Conservation (phyloP, 345 rosid species). For the Carallia pectinifolia region DNA sequence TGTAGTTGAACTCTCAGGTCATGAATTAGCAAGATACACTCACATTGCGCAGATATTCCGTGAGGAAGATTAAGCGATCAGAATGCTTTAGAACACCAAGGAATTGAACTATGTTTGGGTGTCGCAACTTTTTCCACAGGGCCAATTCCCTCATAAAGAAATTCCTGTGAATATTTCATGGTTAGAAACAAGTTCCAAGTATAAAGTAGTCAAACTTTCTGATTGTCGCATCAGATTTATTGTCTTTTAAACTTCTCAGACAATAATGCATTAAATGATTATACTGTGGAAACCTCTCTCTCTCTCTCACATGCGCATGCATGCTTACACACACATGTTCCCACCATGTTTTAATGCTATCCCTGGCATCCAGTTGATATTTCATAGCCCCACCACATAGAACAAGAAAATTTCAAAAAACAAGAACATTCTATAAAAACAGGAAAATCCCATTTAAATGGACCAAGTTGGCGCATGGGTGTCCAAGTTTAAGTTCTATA, state of each 20-base stretch:
- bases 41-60: constrained; percentile 62
- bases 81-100: constrained; percentile 60
- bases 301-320: too few relatives aligned
- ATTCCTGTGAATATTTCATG: constrained; percentile 26
- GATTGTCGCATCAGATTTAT: background rate
- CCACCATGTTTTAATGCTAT: background rate
- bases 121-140: constrained; percentile 63
- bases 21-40: constrained; percentile 17
- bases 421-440: background rate
- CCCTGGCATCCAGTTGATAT: background rate
- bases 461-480: background rate
- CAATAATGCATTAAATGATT: too few relatives aligned
- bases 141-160: constrained; percentile 56
- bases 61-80: constrained; percentile 57
- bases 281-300: too few relatives aligned
- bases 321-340: too few relatives aligned
- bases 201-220: constrained; percentile 7
- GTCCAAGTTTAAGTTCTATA: background rate
- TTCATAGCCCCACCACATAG: background rate
- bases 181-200: constrained; percentile 2
- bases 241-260: background rate
- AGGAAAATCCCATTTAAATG: background rate
- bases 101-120: constrained; percentile 72
- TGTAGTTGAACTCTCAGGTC: background rate
- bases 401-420: background rate